Evolutionary conservation across 1,284 basidiomycete genomes (phyloP), one percentile per base, ranked within the genome.

Genomic region (Apiotrichum akiyoshidainum): DNA sequence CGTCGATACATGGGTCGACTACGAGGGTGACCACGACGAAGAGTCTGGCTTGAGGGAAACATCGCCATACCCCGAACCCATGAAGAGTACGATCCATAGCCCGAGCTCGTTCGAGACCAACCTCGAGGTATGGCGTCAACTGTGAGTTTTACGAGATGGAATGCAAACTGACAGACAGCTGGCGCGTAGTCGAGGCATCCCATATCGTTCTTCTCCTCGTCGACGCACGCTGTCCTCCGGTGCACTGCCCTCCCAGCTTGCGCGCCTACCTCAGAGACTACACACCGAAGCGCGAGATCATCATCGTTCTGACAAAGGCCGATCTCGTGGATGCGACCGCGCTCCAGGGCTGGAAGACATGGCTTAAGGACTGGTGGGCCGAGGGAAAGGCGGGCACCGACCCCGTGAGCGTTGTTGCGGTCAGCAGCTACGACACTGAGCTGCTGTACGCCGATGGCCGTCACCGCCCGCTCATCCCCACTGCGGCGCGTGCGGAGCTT

Each of bases 81-180:
- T 9, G 50, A 58, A 39, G 55, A 50, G 44, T 58, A 56, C 19
- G 57, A 67, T 68, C 1, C 65, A 69, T 34, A 71, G 74, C 45
- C 72, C 74, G 6, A 87, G 88, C 0, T 87, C 87, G 70, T 95
- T 86, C 73, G 92, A 95, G 76, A 84, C 89, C 39, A 95, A 95
- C 74, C 71, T 94, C 34, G 89, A 94, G 73, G 92, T 95, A 7
- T 95, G 91, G 91, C 80, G 92, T 63, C 92, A 95, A 78, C 77
- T 95, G 85, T 60, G 34, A 54, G 58, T 52, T 19, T n/a, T 2
- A 10, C 9, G 3, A 2, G 0, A 5, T 1, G n/a, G 17, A 9
- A 7, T 2, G 10, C n/a, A n/a, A 13, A 14, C 58, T 55, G 22
- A 53, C 41, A 31, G 0, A 8, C 21, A 59, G 58, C 21, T 93